Evolutionary conservation across 768 basidiomycete species (phyloP), one percentile per base, ranked within the genome.

Genomic region (Suillus weaverae): DNA sequence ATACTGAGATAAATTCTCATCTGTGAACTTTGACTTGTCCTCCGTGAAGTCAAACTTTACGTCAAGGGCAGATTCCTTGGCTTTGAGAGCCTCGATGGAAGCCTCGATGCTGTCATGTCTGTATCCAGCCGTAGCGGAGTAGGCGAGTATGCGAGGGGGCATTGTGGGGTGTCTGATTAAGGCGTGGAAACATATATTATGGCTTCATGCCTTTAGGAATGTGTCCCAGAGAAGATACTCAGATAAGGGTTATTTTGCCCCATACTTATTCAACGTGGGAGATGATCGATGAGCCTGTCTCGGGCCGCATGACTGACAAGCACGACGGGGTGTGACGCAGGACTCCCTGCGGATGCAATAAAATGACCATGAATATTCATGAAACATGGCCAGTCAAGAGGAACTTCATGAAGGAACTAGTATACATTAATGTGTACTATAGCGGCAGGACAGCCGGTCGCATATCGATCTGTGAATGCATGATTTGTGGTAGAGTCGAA

Each of bases 71-170:
- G 77, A 64, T 2, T 81, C 81, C 30, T 78, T 80, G 1, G 78
- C 72, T 63, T 82, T 81, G 46, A 92, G 74, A 0, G 83, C 84
- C 50, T 83, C 74, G 33, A 90, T 84, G 4, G 90, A 89, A 1
- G 86, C 84, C 0, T 90, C 90, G 63, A 92, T 92, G 4, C 87
- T 89, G 65, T 91, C 90, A 70, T 93, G 91, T 64, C 89, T 79
- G 73, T 83, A 93, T 5, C 81, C 84, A 7, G 75, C 71, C 0
- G 89, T 91, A 2, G 84, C 84, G 26, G 88, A 85, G 68, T 87
- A 90, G 20, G 88, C 83, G 39, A 90, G 79, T 10, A 91, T 72
- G 53, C 74, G 73, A 30, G 75, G 63, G n/a, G 76, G 62, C 74
- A 76, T 77, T 22, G 50, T 64, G 5, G 7, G 48, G 35, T 11